These are phyloP conservation scores for Cystobasidium sp. DNA, from an alignment of 1,284 basidiomycete genomes.

Conservation along the genomic window DNA sequence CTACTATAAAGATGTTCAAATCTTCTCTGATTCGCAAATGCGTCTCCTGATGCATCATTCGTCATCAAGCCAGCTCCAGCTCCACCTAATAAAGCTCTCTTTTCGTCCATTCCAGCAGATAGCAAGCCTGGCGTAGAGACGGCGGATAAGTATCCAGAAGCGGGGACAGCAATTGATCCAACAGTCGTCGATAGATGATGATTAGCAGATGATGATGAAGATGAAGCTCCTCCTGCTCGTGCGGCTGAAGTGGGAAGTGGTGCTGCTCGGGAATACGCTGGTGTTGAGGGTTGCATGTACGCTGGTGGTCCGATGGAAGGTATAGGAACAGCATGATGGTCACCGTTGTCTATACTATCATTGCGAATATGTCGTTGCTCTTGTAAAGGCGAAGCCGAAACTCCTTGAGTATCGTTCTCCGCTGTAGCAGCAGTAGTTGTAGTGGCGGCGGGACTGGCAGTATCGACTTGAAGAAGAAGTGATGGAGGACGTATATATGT, in stretches of 20 bases:
- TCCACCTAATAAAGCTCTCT: slow-evolving; percentile 29
- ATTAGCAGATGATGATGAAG: background rate
- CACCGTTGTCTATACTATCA: background rate
- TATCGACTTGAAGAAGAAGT: background rate
- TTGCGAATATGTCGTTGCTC: background rate
- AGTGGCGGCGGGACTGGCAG: background rate
- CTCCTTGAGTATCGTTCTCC: background rate
- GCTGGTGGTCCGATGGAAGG: slow-evolving; percentile 38
- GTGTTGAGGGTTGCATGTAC: slow-evolving; percentile 39
- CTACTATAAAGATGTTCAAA: slow-evolving; percentile 40
- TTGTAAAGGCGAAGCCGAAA: background rate
- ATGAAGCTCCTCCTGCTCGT: background rate
- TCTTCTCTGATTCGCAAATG: slow-evolving; percentile 23
- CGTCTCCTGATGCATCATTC: slow-evolving; percentile 7
- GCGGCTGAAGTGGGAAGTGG: background rate
- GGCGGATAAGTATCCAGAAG: slow-evolving; percentile 18
- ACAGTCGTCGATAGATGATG: too few species aligned
- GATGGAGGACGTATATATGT: slow-evolving; percentile 11
- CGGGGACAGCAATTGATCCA: background rate
- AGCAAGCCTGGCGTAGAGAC: slow-evolving; percentile 13
- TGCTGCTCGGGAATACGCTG: slow-evolving; percentile 29
- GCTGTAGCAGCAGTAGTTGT: background rate
- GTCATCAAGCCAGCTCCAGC: background rate
- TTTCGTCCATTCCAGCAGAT: slow-evolving; percentile 30
- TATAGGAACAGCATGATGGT: slow-evolving; percentile 38